Evolutionary conservation across 1,284 basidiomycete genomes (phyloP).

Genomic region (Salmacisia buchloeana): DNA sequence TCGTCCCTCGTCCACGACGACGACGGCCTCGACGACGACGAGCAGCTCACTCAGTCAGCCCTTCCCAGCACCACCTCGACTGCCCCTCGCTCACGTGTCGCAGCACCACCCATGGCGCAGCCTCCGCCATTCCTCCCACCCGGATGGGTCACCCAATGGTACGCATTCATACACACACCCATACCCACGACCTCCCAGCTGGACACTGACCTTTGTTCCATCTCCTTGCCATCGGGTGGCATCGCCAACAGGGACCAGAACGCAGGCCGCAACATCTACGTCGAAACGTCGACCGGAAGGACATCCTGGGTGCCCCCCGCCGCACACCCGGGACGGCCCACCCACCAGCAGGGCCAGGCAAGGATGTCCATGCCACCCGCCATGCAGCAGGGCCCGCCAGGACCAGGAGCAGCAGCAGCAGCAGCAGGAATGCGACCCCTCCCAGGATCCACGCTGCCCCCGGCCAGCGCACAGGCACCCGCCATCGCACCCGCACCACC

Average conservation of each 20-base stretch:
- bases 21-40: no score
- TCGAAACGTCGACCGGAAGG: constrained; percentile 53
- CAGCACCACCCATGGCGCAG: not conserved
- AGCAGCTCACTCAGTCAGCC: not conserved
- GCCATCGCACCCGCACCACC: constrained; percentile 10
- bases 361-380: constrained; percentile 48
- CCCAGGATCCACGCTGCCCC: not conserved
- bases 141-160: constrained; percentile 87
- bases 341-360: constrained; percentile 43
- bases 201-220: not conserved
- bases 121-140: constrained; percentile 60
- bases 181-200: not conserved
- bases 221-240: not conserved
- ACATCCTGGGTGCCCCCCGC: constrained; percentile 50
- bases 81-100: not conserved
- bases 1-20: no score
- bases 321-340: constrained; percentile 31
- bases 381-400: constrained; percentile 31
- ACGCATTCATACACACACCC: constrained; percentile 33
- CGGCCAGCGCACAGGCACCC: not conserved
- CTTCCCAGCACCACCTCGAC: not conserved
- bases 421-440: not conserved
- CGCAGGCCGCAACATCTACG: constrained; percentile 77
- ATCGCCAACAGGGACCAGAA: constrained; percentile 63
- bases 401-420: constrained; percentile 19